phyloP scores from a whole-genome alignment of 805 yeast species.

The Helenozyma rhizophorensis region DNA sequence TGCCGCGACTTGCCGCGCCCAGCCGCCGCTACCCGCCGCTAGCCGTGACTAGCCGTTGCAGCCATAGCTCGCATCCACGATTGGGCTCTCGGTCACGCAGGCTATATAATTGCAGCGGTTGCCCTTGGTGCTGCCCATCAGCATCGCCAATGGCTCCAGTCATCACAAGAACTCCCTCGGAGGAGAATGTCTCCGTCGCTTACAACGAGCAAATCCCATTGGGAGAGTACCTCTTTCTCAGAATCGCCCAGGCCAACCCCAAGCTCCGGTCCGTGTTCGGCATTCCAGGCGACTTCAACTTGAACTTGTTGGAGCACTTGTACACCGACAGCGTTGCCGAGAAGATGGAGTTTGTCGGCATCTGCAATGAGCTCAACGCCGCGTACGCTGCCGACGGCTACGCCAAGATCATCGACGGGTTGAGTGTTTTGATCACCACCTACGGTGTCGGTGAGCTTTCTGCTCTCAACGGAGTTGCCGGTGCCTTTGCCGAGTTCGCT shows the following conservation, averaged over 20 bases:
- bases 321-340: conserved; percentile 42
- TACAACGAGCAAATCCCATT: conserved; percentile 36
- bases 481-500: conserved; percentile 76
- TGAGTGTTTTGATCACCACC: conserved; percentile 65
- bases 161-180: conserved; percentile 11
- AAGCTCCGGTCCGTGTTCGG: conserved; percentile 56
- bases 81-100: too few relatives aligned
- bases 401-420: conserved; percentile 54
- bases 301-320: conserved; percentile 62
- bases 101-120: too few relatives aligned
- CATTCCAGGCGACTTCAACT: conserved; percentile 76
- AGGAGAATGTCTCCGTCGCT: conserved; percentile 1
- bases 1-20: conserved; percentile 6
- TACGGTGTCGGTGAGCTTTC: conserved; percentile 89
- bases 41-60: conserved; percentile 1
- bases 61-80: too few relatives aligned
- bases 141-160: conserved; percentile 13
- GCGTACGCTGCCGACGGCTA: conserved; percentile 93
- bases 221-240: conserved; percentile 61
- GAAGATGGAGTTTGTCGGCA: conserved; percentile 67
- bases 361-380: conserved; percentile 84
- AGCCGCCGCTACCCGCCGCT: conserved; percentile 5
- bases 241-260: conserved; percentile 52
- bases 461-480: conserved; percentile 78
- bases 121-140: too few relatives aligned